Evolutionary conservation across 1,139 yeast species (phyloP), one percentile per base, ranked within the genome.

Genomic region (Yamadazyma diospyri): DNA sequence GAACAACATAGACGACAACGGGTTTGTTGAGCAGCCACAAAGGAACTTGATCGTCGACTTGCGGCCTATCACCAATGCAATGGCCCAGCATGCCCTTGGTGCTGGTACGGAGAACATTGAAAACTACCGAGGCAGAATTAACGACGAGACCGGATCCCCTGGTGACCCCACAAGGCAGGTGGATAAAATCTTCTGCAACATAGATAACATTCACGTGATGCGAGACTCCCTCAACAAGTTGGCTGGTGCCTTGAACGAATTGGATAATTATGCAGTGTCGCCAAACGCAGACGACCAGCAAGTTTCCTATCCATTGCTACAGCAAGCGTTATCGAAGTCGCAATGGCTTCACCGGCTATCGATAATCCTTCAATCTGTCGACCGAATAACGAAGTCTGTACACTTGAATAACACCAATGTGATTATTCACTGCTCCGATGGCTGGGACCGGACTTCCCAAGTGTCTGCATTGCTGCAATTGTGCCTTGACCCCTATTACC

Each of bases 361-460:
- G 7, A 69, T 81, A 12, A 70, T 92, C 21, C 55, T 92, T 33
- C 81, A 80, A 28, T 83, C 95, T 0, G 83, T 92, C 1, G 89
- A 85, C 37, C 69, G 86, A 29, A 74, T 92, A 32, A 77, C 83
- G 23, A 82, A 86, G 47, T 83, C 92, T 16, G 73, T 92, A 15
- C 87, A 86, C 41, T 75, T 81, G 47, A 85, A 87, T 51, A 79
- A 81, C 40, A 83, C 94, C 10, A 94, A 89, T 55, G 76, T 92
- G 5, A 55, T 92, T 6, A 74, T 94, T 8, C 98, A 92, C 59
- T 92, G 98, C 53, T 88, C 97, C 0, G 98, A 92, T 61, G 98
- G 98, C 1, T 92, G 98, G 98, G 98, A 92, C 54, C 68, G 98
- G 38, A 94, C 98, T 0, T 78, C 97, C 0, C 97, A 92, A 52